Conservation (phyloP, 306 rosid species). For the Prunus dulcis region DNA sequence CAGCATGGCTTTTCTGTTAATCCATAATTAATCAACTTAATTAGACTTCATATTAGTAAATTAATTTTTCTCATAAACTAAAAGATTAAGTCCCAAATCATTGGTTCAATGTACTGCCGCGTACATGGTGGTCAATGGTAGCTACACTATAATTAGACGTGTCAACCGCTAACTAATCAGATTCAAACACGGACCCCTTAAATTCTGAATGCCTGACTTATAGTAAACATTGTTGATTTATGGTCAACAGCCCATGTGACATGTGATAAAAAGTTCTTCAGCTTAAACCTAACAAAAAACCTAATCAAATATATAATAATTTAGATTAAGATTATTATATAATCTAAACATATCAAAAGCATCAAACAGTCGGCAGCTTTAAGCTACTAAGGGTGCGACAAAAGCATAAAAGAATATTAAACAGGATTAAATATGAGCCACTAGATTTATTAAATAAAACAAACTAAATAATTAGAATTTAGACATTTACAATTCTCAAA, state of each 20-base stretch:
- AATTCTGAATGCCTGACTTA: background rate
- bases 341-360: background rate
- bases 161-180: background rate
- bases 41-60: background rate
- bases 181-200: background rate
- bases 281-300: background rate
- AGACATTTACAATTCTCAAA: slow-evolving; percentile 43
- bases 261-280: background rate
- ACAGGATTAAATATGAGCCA: background rate
- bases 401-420: background rate
- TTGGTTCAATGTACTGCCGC: background rate
- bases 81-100: too few relatives aligned
- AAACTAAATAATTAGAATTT: slow-evolving; percentile 9
- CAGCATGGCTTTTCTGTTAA: background rate
- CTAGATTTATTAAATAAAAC: slow-evolving; percentile 9
- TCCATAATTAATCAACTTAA: background rate
- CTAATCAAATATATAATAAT: background rate
- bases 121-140: background rate
- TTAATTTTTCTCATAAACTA: too few relatives aligned
- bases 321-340: too few relatives aligned
- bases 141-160: background rate
- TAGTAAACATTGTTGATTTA: background rate
- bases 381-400: background rate
- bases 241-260: slow-evolving; percentile 31
- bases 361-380: background rate